Percentiles rank a stretch among this genome's conserved stretches.
Evolutionary conservation across 345 rosid genomes (phyloP).

Genomic region (Cochlearia excelsa): DNA sequence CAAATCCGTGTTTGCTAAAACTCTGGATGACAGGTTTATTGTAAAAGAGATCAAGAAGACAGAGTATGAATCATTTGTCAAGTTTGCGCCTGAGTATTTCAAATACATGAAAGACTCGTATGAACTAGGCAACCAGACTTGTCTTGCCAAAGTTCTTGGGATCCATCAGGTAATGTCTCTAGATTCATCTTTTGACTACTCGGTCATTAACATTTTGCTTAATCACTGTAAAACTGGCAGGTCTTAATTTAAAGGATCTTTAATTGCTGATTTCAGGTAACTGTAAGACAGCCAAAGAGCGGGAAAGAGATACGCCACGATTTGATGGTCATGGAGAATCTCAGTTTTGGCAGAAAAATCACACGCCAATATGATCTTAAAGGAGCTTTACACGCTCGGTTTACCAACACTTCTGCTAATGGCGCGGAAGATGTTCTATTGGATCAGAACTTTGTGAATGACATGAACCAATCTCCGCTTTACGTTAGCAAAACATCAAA

Average conservation of each 20-base stretch:
- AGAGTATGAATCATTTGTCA: slow-evolving; percentile 82
- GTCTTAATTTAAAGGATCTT: slow-evolving; percentile 11
- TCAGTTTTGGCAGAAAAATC: slow-evolving; percentile 62
- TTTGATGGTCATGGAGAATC: slow-evolving; percentile 98
- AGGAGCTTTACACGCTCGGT: slow-evolving; percentile 82
- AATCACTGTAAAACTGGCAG: not conserved
- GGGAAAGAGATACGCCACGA: slow-evolving; percentile 86
- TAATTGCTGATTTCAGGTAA: slow-evolving; percentile 52
- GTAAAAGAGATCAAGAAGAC: slow-evolving; percentile 94
- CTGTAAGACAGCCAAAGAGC: slow-evolving; percentile 60
- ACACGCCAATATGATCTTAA: slow-evolving; percentile 91
- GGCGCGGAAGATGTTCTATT: slow-evolving; percentile 75
- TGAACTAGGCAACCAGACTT: slow-evolving; percentile 78
- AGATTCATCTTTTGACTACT: slow-evolving; percentile 7
- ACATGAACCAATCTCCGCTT: slow-evolving; percentile 88
- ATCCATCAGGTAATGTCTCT: slow-evolving; percentile 69
- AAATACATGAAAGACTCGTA: slow-evolving; percentile 76
- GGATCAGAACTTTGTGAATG: slow-evolving; percentile 93
- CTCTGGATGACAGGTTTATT: slow-evolving; percentile 80
- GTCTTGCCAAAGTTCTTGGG: slow-evolving; percentile 94
- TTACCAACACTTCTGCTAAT: slow-evolving; percentile 45
- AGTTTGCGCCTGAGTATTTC: slow-evolving; percentile 76
- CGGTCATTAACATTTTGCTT: not conserved
- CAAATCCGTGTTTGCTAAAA: slow-evolving; percentile 81
- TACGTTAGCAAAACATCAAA: slow-evolving; percentile 77